A percentile compares a stretch with the other conserved stretches of the same genome.
These are phyloP conservation scores for Skeletonema grethae DNA, from an alignment of 108 stramenopile species.

Conservation along the genomic window DNA sequence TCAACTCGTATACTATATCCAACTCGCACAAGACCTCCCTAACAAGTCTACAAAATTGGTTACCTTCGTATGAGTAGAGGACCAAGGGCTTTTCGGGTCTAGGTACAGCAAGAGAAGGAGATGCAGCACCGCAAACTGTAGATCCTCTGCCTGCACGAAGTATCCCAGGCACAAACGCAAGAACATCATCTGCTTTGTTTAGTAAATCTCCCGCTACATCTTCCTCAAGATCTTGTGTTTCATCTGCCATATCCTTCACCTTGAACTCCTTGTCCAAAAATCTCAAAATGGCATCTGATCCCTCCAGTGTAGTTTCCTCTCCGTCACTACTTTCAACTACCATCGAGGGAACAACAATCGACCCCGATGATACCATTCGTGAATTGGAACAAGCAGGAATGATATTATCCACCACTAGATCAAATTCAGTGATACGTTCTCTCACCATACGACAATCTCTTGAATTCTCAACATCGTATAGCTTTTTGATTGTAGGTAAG, in stretches of 20 bases:
- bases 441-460: conserved; percentile 66
- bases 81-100: conserved; percentile 45
- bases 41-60: conserved; percentile 87
- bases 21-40: conserved; percentile 89
- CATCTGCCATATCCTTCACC: background rate
- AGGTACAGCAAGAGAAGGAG: conserved; percentile 5
- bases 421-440: conserved; percentile 85
- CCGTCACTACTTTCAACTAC: conserved; percentile 30
- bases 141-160: conserved; percentile 34
- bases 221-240: background rate
- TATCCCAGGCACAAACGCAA: conserved; percentile 19
- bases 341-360: conserved; percentile 24
- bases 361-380: background rate
- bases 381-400: conserved; percentile 37
- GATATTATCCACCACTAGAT: conserved; percentile 68
- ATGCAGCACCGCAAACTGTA: conserved; percentile 31
- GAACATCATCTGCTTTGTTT: background rate
- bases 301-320: conserved; percentile 44
- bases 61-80: conserved; percentile 75
- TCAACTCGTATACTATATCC: conserved; percentile 79
- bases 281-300: conserved; percentile 22
- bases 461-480: conserved; percentile 68
- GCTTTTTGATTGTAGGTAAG: conserved; percentile 22
- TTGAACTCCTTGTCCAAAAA: conserved; percentile 32
- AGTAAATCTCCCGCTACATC: background rate